Conservation (phyloP, 352 stramenopile species). For the Phytophthora podocarpi region DNA sequence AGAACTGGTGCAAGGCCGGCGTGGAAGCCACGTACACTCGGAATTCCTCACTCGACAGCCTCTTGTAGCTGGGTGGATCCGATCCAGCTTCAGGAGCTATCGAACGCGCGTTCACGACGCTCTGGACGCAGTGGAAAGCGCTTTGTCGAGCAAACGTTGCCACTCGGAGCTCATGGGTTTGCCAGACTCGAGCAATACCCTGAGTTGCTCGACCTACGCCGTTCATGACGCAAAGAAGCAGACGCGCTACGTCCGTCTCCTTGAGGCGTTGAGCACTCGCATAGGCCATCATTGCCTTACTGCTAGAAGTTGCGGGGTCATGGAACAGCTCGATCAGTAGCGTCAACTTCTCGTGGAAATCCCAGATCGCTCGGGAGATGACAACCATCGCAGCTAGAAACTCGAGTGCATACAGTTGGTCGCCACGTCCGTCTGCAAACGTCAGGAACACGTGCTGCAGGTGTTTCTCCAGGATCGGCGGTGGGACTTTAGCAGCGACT, state of each 20-base stretch:
- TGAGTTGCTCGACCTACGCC: conserved; percentile 56
- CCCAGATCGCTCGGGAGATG: conserved; percentile 68
- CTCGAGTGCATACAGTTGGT: conserved; percentile 58
- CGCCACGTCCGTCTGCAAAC: conserved; percentile 33
- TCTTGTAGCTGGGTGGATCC: neutral
- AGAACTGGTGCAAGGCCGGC: conserved; percentile 45
- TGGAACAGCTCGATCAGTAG: conserved; percentile 66
- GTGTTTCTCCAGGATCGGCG: conserved; percentile 49
- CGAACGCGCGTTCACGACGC: conserved; percentile 1
- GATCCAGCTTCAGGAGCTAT: neutral
- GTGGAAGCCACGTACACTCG: conserved; percentile 38
- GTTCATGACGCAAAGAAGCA: conserved; percentile 67
- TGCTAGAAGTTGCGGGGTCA: conserved; percentile 34
- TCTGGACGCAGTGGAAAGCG: conserved; percentile 29
- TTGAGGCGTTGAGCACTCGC: conserved; percentile 40
- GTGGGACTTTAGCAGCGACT: conserved; percentile 1
- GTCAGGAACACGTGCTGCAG: conserved; percentile 71
- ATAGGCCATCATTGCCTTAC: conserved; percentile 8
- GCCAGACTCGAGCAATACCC: conserved; percentile 51
- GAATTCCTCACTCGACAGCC: conserved; percentile 37
- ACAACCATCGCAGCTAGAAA: conserved; percentile 66
- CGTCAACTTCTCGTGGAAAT: conserved; percentile 54
- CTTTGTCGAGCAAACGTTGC: conserved; percentile 25
- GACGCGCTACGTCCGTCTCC: conserved; percentile 53
- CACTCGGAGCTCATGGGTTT: conserved; percentile 23